Base-by-base conservation (phyloP, 2,329 filamentous ascomycete genomes). In the Aureobasidium mangrovei region DNA sequence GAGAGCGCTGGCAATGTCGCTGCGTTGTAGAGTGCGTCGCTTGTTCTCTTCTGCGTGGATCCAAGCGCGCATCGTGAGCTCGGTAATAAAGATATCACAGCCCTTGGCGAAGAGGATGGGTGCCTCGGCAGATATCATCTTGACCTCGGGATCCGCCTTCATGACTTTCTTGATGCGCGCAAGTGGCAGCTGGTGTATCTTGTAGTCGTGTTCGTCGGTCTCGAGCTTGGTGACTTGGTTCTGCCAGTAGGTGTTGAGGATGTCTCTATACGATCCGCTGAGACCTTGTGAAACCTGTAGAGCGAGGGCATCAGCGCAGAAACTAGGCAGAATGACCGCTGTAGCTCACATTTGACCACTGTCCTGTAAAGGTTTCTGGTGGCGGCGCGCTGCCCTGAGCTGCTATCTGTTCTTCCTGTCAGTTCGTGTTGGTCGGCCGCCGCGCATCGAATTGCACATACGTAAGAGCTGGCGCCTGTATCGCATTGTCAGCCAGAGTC, bases 151-250 rank as follows among this genome's bases (percentile, higher is more conserved):
- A 63, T 98, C 93, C 0, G 93, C 93, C 74, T 98, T 98, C 93
- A 98, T 98, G 61, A 98, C 93, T 72, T 98, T 98, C 78, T 98
- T 98, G 75, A 98, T 98, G 53, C 93, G 86, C n/a, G 93, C 93
- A 39, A 98, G 79, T 1, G 93, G 93, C 38, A 98, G 79, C 70
- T 97, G 93, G 70, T 98, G 93, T 55, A 97, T 81, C 73, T 98
- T 98, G 79, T 97, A 98, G 72, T 98, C 93, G 70, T 98, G 93
- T 46, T 86, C 89, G 64, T 97, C 93, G 57, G 81, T 88, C 73
- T 98, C 93, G 56, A 98, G 82, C 69, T 95, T 90, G 61, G 86
- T 91, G 74, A 98, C 95, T 59, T 91, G 93, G 67, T 98, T 91
- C 71, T 98, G 93, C 93, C 93, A 98, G 74, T 98, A 98, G 4